phyloP scores from a whole-genome alignment of 345 rosid genomes.

The Heritiera littoralis region DNA sequence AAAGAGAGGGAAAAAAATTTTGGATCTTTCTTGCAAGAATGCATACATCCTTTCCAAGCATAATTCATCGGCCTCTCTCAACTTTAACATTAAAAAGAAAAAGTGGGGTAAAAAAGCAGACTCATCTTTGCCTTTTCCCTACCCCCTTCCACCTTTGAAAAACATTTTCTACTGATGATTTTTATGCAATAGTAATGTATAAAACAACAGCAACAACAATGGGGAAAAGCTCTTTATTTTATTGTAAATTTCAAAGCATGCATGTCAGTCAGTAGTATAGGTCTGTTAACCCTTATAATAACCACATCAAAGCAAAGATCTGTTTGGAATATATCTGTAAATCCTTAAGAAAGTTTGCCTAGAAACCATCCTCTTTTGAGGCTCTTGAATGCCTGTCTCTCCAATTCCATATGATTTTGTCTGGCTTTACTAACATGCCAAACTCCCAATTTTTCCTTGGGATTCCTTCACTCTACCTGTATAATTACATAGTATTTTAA shows the following conservation, averaged over 20 bases:
- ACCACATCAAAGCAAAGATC: slow-evolving; percentile 21
- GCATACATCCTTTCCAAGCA: slow-evolving; percentile 24
- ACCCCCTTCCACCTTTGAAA: slow-evolving; percentile 41
- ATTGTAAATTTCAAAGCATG: slow-evolving; percentile 46
- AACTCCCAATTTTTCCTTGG: slow-evolving; percentile 70
- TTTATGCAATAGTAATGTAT: slow-evolving; percentile 42
- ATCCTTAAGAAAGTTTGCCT: slow-evolving; percentile 47
- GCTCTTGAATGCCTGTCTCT: slow-evolving; percentile 41
- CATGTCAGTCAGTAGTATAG: slow-evolving; percentile 39
- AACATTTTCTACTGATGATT: slow-evolving; percentile 45
- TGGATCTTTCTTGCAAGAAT: slow-evolving; percentile 25
- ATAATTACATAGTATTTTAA: slow-evolving; percentile 14
- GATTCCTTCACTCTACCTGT: slow-evolving; percentile 60
- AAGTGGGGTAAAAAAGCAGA: slow-evolving; percentile 17
- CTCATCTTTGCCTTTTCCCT: slow-evolving; percentile 35
- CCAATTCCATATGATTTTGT: slow-evolving; percentile 41
- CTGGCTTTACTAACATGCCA: slow-evolving; percentile 85
- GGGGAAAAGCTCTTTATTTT: slow-evolving; percentile 17
- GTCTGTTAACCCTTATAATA: slow-evolving; percentile 14
- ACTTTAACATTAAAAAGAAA: slow-evolving; percentile 30
- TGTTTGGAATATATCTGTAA: slow-evolving; percentile 36
- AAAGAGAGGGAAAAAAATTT: slow-evolving; percentile 5
- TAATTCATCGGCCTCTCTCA: slow-evolving; percentile 24
- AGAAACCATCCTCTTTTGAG: slow-evolving; percentile 15
- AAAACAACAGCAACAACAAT: slow-evolving; percentile 11